These are phyloP conservation scores for Aspergillus bridgeri DNA, from an alignment of 495 filamentous ascomycete genomes.

Conservation along the genomic window DNA sequence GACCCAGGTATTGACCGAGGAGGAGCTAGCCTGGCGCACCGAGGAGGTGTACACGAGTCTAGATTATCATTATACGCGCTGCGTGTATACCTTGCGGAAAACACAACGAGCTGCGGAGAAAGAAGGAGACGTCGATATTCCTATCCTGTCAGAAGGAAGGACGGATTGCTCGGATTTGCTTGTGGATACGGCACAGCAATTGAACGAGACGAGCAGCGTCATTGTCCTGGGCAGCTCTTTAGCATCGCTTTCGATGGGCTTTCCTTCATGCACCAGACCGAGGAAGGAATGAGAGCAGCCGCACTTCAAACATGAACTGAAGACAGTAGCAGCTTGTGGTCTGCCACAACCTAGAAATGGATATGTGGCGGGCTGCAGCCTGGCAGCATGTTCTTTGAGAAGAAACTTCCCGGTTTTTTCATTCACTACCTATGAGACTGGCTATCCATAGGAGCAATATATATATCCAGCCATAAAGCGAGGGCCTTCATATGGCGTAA, in stretches of 20 bases:
- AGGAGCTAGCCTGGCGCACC: background rate
- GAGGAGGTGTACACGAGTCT: background rate
- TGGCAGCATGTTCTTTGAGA: too few relatives aligned
- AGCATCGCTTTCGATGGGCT: background rate
- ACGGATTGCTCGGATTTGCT: background rate
- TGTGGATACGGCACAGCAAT: background rate
- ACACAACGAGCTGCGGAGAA: background rate
- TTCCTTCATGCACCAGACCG: background rate
- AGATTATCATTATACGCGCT: background rate
- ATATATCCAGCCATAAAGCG: too few relatives aligned
- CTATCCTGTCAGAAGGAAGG: background rate
- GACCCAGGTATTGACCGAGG: background rate
- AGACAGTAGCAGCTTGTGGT: too few relatives aligned
- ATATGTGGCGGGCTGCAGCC: too few relatives aligned
- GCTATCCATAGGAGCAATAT: too few relatives aligned
- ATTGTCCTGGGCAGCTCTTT: background rate
- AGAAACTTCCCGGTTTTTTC: too few relatives aligned
- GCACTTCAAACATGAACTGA: background rate
- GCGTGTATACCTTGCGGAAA: background rate
- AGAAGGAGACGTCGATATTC: background rate
- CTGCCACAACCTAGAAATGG: too few relatives aligned
- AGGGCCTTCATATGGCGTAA: too few relatives aligned
- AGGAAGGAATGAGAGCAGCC: background rate
- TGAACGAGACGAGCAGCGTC: background rate
- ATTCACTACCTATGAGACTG: too few relatives aligned